Evolutionary conservation across 2,329 filamentous ascomycete species (phyloP).

Genomic region (Raffaelea arxii): DNA sequence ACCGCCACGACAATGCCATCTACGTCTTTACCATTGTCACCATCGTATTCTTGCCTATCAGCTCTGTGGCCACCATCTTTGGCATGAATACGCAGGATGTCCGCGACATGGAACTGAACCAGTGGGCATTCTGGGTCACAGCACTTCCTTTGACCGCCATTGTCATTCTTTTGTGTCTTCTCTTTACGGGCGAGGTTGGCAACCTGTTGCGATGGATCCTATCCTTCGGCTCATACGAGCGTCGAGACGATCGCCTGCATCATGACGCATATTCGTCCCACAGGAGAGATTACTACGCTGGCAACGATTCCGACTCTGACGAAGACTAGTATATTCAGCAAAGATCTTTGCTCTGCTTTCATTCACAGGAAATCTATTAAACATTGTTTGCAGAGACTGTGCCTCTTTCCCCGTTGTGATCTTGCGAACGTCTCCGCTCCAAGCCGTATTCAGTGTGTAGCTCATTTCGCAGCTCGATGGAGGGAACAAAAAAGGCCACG

Average conservation of each 20-base stretch:
- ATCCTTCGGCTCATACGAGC: background rate
- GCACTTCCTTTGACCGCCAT: slow-evolving; percentile 35
- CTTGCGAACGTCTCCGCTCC: too few species aligned
- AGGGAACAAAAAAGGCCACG: slow-evolving; percentile 10
- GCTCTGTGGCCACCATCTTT: slow-evolving; percentile 36
- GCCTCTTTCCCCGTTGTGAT: too few species aligned
- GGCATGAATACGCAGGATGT: slow-evolving; percentile 45
- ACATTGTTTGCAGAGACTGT: too few species aligned
- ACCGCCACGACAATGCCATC: slow-evolving; percentile 36
- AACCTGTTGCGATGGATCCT: slow-evolving; percentile 12
- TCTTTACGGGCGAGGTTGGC: slow-evolving; percentile 27
- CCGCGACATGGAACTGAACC: slow-evolving; percentile 35
- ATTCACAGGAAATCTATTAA: too few species aligned
- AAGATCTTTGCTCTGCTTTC: too few species aligned
- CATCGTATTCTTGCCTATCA: slow-evolving; percentile 37
- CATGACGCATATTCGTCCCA: too few species aligned
- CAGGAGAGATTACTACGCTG: too few species aligned
- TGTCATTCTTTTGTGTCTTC: slow-evolving; percentile 29
- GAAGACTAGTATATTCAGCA: too few species aligned
- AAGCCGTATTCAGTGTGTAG: slow-evolving; percentile 12
- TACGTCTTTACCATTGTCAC: slow-evolving; percentile 41
- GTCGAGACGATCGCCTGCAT: too few species aligned
- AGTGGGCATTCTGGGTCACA: slow-evolving; percentile 41
- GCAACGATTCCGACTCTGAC: too few species aligned
- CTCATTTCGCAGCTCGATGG: slow-evolving; percentile 15